phyloP scores from a whole-genome alignment of 2,329 filamentous ascomycete genomes.

The Neobulgaria alba region DNA sequence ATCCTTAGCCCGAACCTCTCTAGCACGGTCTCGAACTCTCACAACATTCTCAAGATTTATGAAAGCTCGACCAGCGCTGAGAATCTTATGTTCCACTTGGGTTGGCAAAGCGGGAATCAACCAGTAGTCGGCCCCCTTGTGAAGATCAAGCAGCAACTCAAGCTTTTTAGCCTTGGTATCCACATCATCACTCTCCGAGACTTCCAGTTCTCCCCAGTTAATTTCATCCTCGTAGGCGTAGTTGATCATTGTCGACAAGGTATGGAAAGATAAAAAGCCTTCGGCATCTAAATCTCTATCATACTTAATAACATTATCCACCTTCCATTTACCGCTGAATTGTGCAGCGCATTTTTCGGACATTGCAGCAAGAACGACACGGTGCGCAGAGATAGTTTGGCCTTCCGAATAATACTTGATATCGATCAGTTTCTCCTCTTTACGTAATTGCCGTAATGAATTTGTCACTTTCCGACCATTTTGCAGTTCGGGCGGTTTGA shows the following conservation, averaged over 20 bases:
- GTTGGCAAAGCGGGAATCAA: slow-evolving; percentile 12
- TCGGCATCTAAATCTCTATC: slow-evolving; percentile 11
- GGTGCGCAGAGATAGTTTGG: slow-evolving; percentile 14
- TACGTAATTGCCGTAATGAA: slow-evolving; percentile 9
- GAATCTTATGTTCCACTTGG: slow-evolving; percentile 17
- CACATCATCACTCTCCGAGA: slow-evolving; percentile 9
- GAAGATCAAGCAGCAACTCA: slow-evolving; percentile 17
- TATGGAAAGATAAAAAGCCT: slow-evolving; percentile 15
- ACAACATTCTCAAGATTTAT: slow-evolving; percentile 19
- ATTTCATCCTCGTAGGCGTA: slow-evolving; percentile 18
- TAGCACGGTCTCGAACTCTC: slow-evolving; percentile 6
- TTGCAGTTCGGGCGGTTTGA: slow-evolving; percentile 3
- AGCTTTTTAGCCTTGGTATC: slow-evolving; percentile 14
- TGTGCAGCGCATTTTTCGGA: slow-evolving; percentile 14
- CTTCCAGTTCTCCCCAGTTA: slow-evolving; percentile 20
- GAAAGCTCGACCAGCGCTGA: slow-evolving; percentile 11
- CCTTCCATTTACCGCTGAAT: slow-evolving; percentile 8
- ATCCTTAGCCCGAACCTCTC: slow-evolving; percentile 4
- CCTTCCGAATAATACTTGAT: slow-evolving; percentile 15
- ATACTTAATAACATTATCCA: slow-evolving; percentile 13
- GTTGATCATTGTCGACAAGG: slow-evolving; percentile 18
- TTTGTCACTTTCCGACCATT: slow-evolving; percentile 3
- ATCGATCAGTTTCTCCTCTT: slow-evolving; percentile 11
- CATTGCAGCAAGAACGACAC: slow-evolving; percentile 11
- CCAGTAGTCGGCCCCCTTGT: slow-evolving; percentile 21